phyloP scores from a whole-genome alignment of 73 alveolate species.

The Effrenium voratum region DNA sequence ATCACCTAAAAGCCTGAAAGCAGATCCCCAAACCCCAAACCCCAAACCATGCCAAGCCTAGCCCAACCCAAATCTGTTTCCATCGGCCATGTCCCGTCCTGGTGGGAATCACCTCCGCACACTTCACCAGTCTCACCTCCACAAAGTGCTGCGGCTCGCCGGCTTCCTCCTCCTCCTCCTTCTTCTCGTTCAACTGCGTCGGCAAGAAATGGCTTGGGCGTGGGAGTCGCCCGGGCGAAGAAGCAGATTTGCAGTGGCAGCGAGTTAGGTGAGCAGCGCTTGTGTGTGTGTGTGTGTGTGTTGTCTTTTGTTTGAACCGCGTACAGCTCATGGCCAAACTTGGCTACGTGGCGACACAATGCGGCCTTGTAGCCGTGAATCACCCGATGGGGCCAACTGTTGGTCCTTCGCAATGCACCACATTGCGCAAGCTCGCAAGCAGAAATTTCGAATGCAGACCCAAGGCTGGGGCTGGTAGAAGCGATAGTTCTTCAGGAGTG shows the following conservation, averaged over 20 bases:
- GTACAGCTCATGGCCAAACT: too few relatives aligned
- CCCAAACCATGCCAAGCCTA: neutral
- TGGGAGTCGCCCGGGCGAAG: too few relatives aligned
- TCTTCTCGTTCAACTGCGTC: slow-evolving; percentile 89
- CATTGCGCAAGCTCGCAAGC: neutral
- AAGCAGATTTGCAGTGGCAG: too few relatives aligned
- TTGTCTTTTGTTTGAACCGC: too few relatives aligned
- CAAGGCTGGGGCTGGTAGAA: slow-evolving; percentile 50
- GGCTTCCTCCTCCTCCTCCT: slow-evolving; percentile 84
- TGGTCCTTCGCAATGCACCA: slow-evolving; percentile 15
- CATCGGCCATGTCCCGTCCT: neutral
- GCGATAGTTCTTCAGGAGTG: slow-evolving; percentile 41
- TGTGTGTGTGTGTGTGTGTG: too few relatives aligned
- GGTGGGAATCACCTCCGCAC: slow-evolving; percentile 76
- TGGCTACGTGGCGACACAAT: neutral
- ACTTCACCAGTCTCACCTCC: slow-evolving; percentile 86
- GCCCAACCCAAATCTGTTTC: neutral
- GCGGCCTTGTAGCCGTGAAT: slow-evolving; percentile 80
- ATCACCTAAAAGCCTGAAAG: neutral
- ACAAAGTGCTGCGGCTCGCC: slow-evolving; percentile 82
- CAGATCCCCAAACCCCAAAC: neutral
- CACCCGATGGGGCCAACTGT: slow-evolving; percentile 86
- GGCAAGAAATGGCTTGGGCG: neutral
- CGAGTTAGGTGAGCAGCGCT: too few relatives aligned
- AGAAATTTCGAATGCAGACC: neutral